Evolutionary conservation across 1,284 basidiomycete genomes (phyloP).

Genomic region (Cryptococcus sp.): DNA sequence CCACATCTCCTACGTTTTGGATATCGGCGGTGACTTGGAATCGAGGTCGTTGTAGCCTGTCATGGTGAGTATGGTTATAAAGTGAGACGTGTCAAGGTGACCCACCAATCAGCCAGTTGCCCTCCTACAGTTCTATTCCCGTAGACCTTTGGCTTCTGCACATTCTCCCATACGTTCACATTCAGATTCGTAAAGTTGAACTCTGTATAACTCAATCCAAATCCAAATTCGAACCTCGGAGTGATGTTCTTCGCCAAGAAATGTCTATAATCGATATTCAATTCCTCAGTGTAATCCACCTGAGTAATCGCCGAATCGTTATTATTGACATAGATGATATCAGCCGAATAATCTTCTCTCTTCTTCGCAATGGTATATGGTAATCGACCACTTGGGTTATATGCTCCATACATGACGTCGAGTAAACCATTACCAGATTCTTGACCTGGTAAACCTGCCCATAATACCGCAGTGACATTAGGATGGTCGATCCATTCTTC

Average conservation of each 20-base stretch:
- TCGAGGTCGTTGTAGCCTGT: slow-evolving; percentile 37
- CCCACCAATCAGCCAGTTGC: slow-evolving; percentile 18
- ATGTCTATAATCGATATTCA: slow-evolving; percentile 71
- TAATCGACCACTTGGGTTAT: slow-evolving; percentile 69
- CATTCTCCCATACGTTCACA: slow-evolving; percentile 32
- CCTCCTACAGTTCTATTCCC: slow-evolving; percentile 11
- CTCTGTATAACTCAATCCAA: slow-evolving; percentile 74
- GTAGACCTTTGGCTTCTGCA: slow-evolving; percentile 1
- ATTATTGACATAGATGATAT: slow-evolving; percentile 40
- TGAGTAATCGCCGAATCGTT: slow-evolving; percentile 46
- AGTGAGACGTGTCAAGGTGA: too few species aligned
- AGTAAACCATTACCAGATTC: slow-evolving; percentile 71
- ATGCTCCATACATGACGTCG: slow-evolving; percentile 54
- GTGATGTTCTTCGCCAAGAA: slow-evolving; percentile 64
- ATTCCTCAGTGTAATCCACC: slow-evolving; percentile 64
- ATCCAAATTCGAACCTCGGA: slow-evolving; percentile 71
- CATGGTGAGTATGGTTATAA: slow-evolving; percentile 10
- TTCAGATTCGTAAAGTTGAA: slow-evolving; percentile 63
- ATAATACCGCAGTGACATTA: slow-evolving; percentile 57
- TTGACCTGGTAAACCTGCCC: slow-evolving; percentile 57
- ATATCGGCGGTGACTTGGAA: slow-evolving; percentile 46
- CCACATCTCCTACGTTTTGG: slow-evolving; percentile 48
- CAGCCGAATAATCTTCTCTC: slow-evolving; percentile 60
- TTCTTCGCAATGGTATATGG: slow-evolving; percentile 76
- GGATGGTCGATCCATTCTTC: slow-evolving; percentile 68